Base-by-base conservation (phyloP, 1,284 basidiomycete genomes). In the Ustilago bromivora region DNA sequence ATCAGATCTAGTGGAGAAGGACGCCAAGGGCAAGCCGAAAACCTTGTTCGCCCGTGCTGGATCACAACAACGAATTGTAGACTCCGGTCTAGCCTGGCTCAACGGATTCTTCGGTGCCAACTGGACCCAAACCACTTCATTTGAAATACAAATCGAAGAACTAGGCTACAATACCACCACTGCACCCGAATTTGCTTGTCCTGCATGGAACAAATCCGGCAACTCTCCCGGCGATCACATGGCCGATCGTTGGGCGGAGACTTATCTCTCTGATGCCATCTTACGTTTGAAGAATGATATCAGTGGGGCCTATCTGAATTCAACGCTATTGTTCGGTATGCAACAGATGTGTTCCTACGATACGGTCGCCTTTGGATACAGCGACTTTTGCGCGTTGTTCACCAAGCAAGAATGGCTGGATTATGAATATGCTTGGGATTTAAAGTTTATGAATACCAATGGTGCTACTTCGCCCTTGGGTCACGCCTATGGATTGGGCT, bases 401-500 rank as follows among this genome's bases (percentile, higher is more conserved):
- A 95, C 93, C 0, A 89, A 92, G 82, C 91, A 94, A 53, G 95
- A 97, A 85, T 95, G 94, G 92, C 90, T 92, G 79, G 94, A 93
- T 12, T 96, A 94, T 85, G 90, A 94, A 84, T 96, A 95, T 71
- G 88, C 91, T 55, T 84, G 81, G 80, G 84, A 86, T 65, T 49
- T 84, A 17, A 66, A 69, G 38, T 86, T 87, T 80, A 91, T 91
- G 90, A 78, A 80, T 43, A 90, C 91, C 82, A 92, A 92, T 13
- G 92, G 91, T 0, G 92, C 92, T 80, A 94, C 93, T 7, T 92
- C 91, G 0, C 93, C 94, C 0, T 89, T 94, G 9, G 90, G 90
- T 1, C 90, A 91, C 3, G 92, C 92, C 3, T 92, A 93, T 82
- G 95, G 95, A 36, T 89, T 93, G 38, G 95, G 94, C 31, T 97